phyloP scores from a whole-genome alignment of 75 land plant genomes.

The Azolla pinnata region DNA sequence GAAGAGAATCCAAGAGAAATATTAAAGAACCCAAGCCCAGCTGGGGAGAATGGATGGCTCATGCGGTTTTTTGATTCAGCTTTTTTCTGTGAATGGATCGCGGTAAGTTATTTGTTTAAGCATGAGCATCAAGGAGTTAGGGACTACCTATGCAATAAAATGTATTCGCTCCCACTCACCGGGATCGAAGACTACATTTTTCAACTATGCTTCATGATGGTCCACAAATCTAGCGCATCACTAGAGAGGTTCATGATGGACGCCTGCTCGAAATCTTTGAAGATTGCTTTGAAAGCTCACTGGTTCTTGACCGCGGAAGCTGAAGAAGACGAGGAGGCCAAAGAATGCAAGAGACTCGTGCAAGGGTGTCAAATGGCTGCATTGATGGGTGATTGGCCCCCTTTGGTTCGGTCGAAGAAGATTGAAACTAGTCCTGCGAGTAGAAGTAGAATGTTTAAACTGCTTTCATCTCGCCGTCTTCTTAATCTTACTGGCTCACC shows the following conservation, averaged over 20 bases:
- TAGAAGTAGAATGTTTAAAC: slow-evolving; percentile 55
- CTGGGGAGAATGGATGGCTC: slow-evolving; percentile 92
- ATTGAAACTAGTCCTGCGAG: slow-evolving; percentile 29
- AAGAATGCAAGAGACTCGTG: slow-evolving; percentile 67
- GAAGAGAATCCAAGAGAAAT: slow-evolving; percentile 73
- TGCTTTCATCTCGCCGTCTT: slow-evolving; percentile 71
- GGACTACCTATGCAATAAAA: slow-evolving; percentile 92
- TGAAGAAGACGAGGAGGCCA: slow-evolving; percentile 78
- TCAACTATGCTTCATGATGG: slow-evolving; percentile 94
- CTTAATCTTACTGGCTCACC: slow-evolving; percentile 75
- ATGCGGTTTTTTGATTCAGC: slow-evolving; percentile 94
- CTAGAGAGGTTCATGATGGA: slow-evolving; percentile 94
- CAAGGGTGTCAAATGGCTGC: slow-evolving; percentile 96
- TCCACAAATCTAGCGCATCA: slow-evolving; percentile 89
- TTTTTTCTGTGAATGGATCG: slow-evolving; percentile 99
- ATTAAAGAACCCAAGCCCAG: slow-evolving; percentile 29
- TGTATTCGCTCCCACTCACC: slow-evolving; percentile 85
- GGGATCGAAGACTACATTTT: slow-evolving; percentile 92
- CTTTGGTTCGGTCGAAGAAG: slow-evolving; percentile 53
- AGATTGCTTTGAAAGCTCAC: slow-evolving; percentile 93
- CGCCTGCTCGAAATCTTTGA: slow-evolving; percentile 77
- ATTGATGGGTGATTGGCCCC: slow-evolving; percentile 88
- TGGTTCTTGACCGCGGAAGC: slow-evolving; percentile 96
- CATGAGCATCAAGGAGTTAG: slow-evolving; percentile 92
- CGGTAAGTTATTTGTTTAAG: slow-evolving; percentile 94